Conservation (phyloP, 805 yeast genomes). For the Yamadazyma akitaensis region DNA sequence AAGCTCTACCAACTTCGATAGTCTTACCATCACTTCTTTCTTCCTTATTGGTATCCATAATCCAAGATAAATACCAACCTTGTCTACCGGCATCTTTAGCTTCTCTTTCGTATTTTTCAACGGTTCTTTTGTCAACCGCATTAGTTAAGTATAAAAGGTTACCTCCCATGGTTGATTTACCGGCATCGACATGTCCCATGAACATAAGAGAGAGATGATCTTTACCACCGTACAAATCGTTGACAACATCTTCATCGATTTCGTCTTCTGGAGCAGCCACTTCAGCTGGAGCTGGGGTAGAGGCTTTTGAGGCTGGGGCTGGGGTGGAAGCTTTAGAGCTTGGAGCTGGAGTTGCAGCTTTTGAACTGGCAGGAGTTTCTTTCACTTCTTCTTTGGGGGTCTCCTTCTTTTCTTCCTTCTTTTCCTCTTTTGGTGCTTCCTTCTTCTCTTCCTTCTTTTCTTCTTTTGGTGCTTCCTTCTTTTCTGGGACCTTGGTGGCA, state of each 20-base stretch:
- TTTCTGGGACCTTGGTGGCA: slow-evolving; percentile 35
- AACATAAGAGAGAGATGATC: slow-evolving; percentile 95
- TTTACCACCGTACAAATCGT: slow-evolving; percentile 94
- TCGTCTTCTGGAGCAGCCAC: slow-evolving; percentile 70
- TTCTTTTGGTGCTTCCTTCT: slow-evolving; percentile 17
- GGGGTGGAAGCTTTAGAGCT: slow-evolving; percentile 17
- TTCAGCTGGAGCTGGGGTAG: slow-evolving; percentile 37
- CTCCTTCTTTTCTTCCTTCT: slow-evolving; percentile 14
- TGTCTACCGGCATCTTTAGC: slow-evolving; percentile 99
- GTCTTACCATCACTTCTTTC: slow-evolving; percentile 99
- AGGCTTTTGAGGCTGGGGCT: slow-evolving; percentile 8
- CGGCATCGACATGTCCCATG: slow-evolving; percentile 99
- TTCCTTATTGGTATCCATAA: slow-evolving; percentile 98
- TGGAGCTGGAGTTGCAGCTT: slow-evolving; percentile 14
- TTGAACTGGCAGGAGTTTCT: slow-evolving; percentile 10
- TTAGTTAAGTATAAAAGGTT: slow-evolving; percentile 90
- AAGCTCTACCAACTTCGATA: slow-evolving; percentile 97
- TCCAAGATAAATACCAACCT: slow-evolving; percentile 99
- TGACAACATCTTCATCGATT: slow-evolving; percentile 82
- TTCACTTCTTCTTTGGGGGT: slow-evolving; percentile 15
- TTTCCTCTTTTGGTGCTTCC: slow-evolving; percentile 2
- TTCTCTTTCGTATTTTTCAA: slow-evolving; percentile 96
- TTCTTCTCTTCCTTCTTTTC: slow-evolving; percentile 11
- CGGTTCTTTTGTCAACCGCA: slow-evolving; percentile 97
- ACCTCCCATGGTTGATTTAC: slow-evolving; percentile 99